Base-by-base conservation (phyloP, 1,139 yeast genomes). In the Yamadazyma atmosphaerica region DNA sequence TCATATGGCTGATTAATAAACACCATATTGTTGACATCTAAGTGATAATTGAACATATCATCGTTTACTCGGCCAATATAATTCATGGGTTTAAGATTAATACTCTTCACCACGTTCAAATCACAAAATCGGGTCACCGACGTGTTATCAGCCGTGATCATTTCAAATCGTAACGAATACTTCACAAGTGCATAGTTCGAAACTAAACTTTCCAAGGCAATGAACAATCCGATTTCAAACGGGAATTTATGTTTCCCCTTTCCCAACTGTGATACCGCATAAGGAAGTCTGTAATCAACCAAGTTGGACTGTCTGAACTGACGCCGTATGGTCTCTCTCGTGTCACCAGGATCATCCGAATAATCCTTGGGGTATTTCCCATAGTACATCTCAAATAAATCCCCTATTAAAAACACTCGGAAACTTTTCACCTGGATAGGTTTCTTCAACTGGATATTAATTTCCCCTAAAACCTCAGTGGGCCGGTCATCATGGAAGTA, bases 161-260 rank as follows among this genome's bases (percentile, higher is more conserved):
- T n/a, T 17, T 33, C 36, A 18, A 27, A 23, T 12, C 25, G 16
- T 13, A 33, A 25, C 8, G 17, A 17, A 27, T 33, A 33, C 19
- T 19, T 19, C 25, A 24, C 30, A 9, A 24, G 13, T 14, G 23
- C 21, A 27, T 15, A 18, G 17, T 19, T 25, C 4, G 36, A 25
- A 4, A 19, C 28, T 16, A 33, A 13, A n/a, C 32, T 12, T 18
- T 33, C 36, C 11, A 18, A 11, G 4, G 17, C 24, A 18, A 33
- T 8, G 13, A 9, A 18, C 5, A 33, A 14, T 3, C 24, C 24
- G 14, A 33, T 15, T 19, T 33, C 36, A 26, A 33, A 33, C 4
- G 36, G 36, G 32, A 33, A 17, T 16, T 33, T 19, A 13, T 33
- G 36, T 9, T 10, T n/a, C 4, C 36, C 36, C 12, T 28, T 28